phyloP scores from a whole-genome alignment of 148 eudicot species.

The Salicornia ramosissima region DNA sequence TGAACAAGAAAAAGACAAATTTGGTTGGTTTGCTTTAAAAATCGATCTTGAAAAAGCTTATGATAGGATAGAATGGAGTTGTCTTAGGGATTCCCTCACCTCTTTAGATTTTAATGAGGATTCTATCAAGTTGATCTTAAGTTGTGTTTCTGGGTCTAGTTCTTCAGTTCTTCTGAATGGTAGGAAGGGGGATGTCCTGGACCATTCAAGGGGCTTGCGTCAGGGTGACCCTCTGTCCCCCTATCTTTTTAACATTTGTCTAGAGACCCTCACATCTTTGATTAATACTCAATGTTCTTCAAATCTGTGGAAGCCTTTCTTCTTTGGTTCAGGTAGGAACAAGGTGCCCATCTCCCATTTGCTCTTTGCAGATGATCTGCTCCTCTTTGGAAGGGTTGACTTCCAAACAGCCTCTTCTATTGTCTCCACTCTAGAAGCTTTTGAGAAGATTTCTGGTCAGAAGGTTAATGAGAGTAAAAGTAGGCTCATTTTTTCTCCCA shows the following conservation, averaged over 20 bases:
- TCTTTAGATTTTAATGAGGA: too few relatives aligned
- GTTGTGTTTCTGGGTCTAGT: neutral
- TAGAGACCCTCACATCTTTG: neutral
- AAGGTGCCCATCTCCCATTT: neutral
- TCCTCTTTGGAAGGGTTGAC: too few relatives aligned
- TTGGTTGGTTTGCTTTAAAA: too few relatives aligned
- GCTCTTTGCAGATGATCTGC: neutral
- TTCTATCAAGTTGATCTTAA: neutral
- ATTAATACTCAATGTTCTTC: too few relatives aligned
- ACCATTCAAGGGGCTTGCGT: neutral
- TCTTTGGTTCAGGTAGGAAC: neutral
- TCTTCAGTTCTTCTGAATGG: neutral
- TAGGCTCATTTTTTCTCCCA: too few relatives aligned
- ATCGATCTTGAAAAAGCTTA: too few relatives aligned
- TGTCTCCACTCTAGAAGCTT: too few relatives aligned
- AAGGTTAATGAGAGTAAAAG: too few relatives aligned
- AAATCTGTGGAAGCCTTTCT: neutral
- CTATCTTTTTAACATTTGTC: neutral
- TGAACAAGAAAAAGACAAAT: too few relatives aligned
- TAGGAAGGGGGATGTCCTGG: neutral
- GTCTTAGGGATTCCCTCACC: neutral
- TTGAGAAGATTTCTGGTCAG: too few relatives aligned
- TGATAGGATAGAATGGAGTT: too few relatives aligned
- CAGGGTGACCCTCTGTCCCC: neutral
- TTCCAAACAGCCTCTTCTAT: too few relatives aligned